Conservation (phyloP, 495 filamentous ascomycete species). For the Hypoxylon perforatum region DNA sequence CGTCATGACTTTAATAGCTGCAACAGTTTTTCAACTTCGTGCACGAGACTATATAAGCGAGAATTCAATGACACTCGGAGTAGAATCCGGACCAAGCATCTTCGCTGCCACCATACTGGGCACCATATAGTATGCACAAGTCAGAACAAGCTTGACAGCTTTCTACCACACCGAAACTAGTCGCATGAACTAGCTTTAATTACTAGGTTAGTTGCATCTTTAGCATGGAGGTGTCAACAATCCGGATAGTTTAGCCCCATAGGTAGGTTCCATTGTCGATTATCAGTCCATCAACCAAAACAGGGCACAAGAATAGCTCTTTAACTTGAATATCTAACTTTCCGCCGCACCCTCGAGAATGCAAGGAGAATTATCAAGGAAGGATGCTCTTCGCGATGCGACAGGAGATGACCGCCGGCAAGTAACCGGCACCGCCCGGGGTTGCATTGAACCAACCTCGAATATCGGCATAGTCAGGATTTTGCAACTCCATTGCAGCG, state of each 20-base stretch:
- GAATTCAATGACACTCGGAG: conserved; percentile 8
- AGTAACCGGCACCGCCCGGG: conserved; percentile 19
- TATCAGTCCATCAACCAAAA: not conserved
- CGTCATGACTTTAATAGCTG: conserved; percentile 15
- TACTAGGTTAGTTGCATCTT: conserved; percentile 6
- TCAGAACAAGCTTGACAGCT: conserved; percentile 9
- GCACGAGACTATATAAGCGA: conserved; percentile 16
- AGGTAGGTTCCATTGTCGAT: not conserved
- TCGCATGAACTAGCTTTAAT: conserved; percentile 12
- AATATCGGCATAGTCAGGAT: conserved; percentile 17
- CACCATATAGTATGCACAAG: not conserved
- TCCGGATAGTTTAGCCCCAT: not conserved
- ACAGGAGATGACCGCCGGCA: conserved; percentile 28
- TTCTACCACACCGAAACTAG: conserved; percentile 24
- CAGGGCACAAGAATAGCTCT: no score
- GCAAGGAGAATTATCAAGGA: not conserved
- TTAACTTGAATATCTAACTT: not conserved
- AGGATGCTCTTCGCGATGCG: not conserved
- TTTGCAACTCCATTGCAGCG: conserved; percentile 31
- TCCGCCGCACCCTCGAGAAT: conserved; percentile 1
- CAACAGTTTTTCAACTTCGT: conserved; percentile 3
- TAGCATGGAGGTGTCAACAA: conserved; percentile 26
- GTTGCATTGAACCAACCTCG: conserved; percentile 21
- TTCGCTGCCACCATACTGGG: conserved; percentile 3
- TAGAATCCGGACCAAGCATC: conserved; percentile 10